These are phyloP conservation scores for Lodderomyces oxycetoniae DNA, from an alignment of 1,139 yeast genomes.

Conservation along the genomic window DNA sequence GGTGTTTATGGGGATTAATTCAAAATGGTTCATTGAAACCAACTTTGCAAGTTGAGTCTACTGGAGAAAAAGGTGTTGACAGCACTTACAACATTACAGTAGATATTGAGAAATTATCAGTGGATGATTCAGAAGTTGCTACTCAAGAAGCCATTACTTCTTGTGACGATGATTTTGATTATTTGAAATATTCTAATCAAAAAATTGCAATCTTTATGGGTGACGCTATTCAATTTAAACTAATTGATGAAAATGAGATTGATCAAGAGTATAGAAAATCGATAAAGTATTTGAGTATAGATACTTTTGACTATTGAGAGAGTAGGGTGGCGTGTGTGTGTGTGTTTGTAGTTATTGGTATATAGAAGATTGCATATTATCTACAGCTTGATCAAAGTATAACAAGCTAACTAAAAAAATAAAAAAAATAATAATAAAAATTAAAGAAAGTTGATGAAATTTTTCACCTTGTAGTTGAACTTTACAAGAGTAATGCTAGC, in stretches of 20 bases:
- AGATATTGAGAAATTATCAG: slow-evolving; percentile 21
- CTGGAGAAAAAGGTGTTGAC: slow-evolving; percentile 30
- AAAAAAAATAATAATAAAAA: neutral
- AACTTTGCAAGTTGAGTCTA: slow-evolving; percentile 10
- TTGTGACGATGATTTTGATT: slow-evolving; percentile 72
- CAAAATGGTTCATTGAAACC: slow-evolving; percentile 52
- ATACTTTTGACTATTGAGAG: slow-evolving; percentile 10
- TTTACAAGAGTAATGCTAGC: slow-evolving; percentile 50
- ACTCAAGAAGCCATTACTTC: slow-evolving; percentile 35
- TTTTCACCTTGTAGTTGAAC: neutral
- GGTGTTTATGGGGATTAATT: slow-evolving; percentile 92
- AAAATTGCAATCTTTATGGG: slow-evolving; percentile 72
- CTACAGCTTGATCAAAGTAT: neutral
- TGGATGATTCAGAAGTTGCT: slow-evolving; percentile 7
- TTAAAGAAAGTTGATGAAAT: neutral
- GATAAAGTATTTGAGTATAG: slow-evolving; percentile 42
- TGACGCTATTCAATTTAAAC: slow-evolving; percentile 62
- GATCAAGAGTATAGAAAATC: slow-evolving; percentile 19
- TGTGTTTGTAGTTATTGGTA: too few relatives aligned
- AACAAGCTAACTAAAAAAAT: neutral
- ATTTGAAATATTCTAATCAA: slow-evolving; percentile 68
- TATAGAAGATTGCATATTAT: too few relatives aligned
- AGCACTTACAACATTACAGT: slow-evolving; percentile 40
- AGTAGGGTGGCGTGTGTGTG: too few relatives aligned
- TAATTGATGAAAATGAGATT: slow-evolving; percentile 38